These are phyloP conservation scores for Magnolia changhungtana DNA, from an alignment of 164 flowering plant genomes.

Conservation along the genomic window DNA sequence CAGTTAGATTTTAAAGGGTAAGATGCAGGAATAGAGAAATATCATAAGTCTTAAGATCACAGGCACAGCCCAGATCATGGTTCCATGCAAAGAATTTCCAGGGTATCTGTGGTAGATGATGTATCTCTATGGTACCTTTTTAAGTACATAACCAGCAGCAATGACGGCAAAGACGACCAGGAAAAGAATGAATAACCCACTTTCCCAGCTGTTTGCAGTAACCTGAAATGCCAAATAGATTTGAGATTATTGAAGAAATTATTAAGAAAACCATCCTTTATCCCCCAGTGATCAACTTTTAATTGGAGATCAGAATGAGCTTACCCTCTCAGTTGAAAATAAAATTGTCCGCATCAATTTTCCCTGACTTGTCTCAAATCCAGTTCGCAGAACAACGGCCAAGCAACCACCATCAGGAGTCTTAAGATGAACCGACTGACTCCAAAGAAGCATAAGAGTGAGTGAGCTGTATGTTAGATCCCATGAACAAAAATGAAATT, in stretches of 20 bases:
- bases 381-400: slow-evolving; percentile 92
- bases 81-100: neutral
- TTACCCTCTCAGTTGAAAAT: slow-evolving; percentile 97
- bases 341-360: slow-evolving; percentile 95
- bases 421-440: slow-evolving; percentile 43
- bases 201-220: slow-evolving; percentile 99
- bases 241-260: neutral
- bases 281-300: slow-evolving; percentile 1
- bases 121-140: slow-evolving; percentile 53
- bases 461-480: neutral
- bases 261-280: neutral
- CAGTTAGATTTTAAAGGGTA: neutral
- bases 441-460: neutral
- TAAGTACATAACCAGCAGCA: slow-evolving; percentile 98
- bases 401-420: slow-evolving; percentile 97
- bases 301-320: slow-evolving; percentile 5
- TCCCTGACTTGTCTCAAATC: slow-evolving; percentile 98
- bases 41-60: neutral
- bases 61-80: neutral
- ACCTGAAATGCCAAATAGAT: slow-evolving; percentile 46
- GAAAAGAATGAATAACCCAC: slow-evolving; percentile 90
- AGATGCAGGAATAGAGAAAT: neutral
- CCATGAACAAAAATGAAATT: neutral
- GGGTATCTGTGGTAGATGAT: neutral
- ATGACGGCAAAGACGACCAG: slow-evolving; percentile 91